Conservation (phyloP, 169 alveolate species). For the Fabrea salina region DNA sequence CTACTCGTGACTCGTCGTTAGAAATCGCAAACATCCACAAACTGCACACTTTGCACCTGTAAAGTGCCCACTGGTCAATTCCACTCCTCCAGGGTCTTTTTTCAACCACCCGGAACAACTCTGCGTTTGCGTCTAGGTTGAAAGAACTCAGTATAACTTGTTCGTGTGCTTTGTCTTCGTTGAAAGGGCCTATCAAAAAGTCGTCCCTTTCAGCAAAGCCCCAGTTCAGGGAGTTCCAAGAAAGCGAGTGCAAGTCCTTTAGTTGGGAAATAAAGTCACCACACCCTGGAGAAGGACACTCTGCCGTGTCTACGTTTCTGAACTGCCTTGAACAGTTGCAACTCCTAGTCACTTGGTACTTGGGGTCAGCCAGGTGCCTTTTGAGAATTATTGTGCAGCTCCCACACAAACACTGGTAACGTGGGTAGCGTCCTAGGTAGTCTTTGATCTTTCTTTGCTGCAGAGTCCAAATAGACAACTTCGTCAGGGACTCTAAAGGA, state of each 20-base stretch:
- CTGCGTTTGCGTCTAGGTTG: constrained; percentile 21
- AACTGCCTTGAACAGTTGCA: constrained; percentile 70
- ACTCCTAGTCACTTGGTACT: constrained; percentile 43
- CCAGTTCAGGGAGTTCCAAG: constrained; percentile 73
- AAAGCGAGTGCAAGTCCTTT: constrained; percentile 52
- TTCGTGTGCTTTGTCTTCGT: constrained; percentile 30
- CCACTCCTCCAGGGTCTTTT: constrained; percentile 51
- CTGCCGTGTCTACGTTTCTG: constrained; percentile 55
- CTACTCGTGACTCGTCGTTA: constrained; percentile 10
- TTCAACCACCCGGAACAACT: constrained; percentile 31
- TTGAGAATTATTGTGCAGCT: constrained; percentile 63
- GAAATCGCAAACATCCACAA: constrained; percentile 57
- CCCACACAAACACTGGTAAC: constrained; percentile 81
- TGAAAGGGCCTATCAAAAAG: constrained; percentile 63
- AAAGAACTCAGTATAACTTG: constrained; percentile 13
- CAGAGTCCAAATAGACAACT: constrained; percentile 33
- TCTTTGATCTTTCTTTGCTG: constrained; percentile 42
- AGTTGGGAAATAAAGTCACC: constrained; percentile 50
- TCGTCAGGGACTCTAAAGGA: constrained; percentile 20
- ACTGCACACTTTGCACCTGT: constrained; percentile 73
- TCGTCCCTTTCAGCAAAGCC: constrained; percentile 64
- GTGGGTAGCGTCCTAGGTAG: constrained; percentile 69
- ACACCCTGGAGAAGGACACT: constrained; percentile 75
- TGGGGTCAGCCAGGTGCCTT: constrained; percentile 59
- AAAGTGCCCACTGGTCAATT: constrained; percentile 66